A percentile compares a stretch with the other conserved stretches of the same genome.
These are phyloP conservation scores for Coemansia sp. DNA, from an alignment of 192 early-diverging fungal genomes.

Conservation along the genomic window DNA sequence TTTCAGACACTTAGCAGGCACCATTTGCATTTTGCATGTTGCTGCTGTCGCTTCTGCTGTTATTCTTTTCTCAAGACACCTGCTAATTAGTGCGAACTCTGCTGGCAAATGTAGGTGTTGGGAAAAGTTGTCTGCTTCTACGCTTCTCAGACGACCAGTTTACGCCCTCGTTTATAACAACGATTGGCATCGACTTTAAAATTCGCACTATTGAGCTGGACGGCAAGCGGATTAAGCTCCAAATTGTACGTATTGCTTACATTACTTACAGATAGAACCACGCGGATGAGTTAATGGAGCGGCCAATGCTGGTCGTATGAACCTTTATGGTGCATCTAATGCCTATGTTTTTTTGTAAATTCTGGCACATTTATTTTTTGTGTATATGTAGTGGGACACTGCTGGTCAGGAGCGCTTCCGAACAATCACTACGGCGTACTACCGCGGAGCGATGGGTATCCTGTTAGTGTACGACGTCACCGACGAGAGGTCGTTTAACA, in stretches of 20 bases:
- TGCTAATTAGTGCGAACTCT: background rate
- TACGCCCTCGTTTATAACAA: slow-evolving; percentile 99
- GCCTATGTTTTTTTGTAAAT: background rate
- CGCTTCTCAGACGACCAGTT: slow-evolving; percentile 99
- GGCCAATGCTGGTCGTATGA: background rate
- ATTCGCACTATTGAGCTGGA: slow-evolving; percentile 98
- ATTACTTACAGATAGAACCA: too few relatives aligned
- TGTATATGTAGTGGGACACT: slow-evolving; percentile 80
- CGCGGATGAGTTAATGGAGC: background rate
- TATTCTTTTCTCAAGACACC: background rate
- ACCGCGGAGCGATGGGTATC: slow-evolving; percentile 99
- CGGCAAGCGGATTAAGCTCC: slow-evolving; percentile 98
- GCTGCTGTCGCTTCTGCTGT: background rate
- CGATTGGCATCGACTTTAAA: slow-evolving; percentile 99
- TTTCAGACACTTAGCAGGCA: background rate
- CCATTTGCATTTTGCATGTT: background rate
- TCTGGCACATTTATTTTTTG: background rate
- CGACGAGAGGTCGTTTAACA: slow-evolving; percentile 97
- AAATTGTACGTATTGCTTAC: slow-evolving; percentile 64
- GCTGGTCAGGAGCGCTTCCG: slow-evolving; percentile 99
- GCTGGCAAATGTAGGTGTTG: slow-evolving; percentile 48
- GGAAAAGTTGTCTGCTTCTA: slow-evolving; percentile 93
- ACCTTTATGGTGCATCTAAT: background rate
- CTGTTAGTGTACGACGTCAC: slow-evolving; percentile 98
- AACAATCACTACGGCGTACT: slow-evolving; percentile 99